Percentiles rank a stretch among this genome's conserved stretches.
Evolutionary conservation across 2,329 filamentous ascomycete genomes (phyloP).

Genomic region (Moelleriella libera): DNA sequence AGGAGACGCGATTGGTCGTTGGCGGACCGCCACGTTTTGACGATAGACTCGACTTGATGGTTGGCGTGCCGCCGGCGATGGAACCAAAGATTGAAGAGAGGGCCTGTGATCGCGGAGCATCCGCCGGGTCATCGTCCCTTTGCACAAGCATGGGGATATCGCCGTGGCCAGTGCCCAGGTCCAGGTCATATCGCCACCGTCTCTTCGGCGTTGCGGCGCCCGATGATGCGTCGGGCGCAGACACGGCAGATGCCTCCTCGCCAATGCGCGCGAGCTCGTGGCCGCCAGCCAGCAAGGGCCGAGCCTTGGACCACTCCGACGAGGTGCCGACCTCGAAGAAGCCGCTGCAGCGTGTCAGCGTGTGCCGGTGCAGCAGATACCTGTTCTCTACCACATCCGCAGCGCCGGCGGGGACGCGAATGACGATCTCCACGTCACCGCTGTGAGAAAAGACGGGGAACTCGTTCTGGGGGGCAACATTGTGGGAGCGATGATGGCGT

Average conservation of each 20-base stretch:
- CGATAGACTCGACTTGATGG: constrained; percentile 28
- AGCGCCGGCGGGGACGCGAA: constrained; percentile 44
- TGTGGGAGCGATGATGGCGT: constrained; percentile 69
- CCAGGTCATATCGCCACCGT: constrained; percentile 80
- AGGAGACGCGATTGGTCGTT: constrained; percentile 32
- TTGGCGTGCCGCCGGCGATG: constrained; percentile 26
- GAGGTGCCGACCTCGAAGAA: constrained; percentile 85
- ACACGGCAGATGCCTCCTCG: not conserved
- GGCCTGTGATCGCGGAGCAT: constrained; percentile 1
- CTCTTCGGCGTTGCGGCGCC: constrained; percentile 17
- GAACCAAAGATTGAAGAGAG: constrained; percentile 18
- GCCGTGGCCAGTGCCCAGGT: constrained; percentile 55
- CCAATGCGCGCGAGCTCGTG: constrained; percentile 16
- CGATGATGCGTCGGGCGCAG: not conserved
- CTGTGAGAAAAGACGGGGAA: constrained; percentile 84
- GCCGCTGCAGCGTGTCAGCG: constrained; percentile 76
- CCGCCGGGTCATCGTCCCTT: constrained; percentile 36
- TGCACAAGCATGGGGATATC: constrained; percentile 84
- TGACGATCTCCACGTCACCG: constrained; percentile 82
- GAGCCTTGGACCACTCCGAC: constrained; percentile 49
- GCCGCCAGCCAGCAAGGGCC: constrained; percentile 14
- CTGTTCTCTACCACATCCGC: constrained; percentile 47
- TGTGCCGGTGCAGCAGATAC: constrained; percentile 79
- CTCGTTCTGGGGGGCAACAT: constrained; percentile 70
- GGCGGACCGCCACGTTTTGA: constrained; percentile 19